These are phyloP conservation scores for Trichoderma erinaceum DNA, from an alignment of 495 filamentous ascomycete species.

Conservation along the genomic window DNA sequence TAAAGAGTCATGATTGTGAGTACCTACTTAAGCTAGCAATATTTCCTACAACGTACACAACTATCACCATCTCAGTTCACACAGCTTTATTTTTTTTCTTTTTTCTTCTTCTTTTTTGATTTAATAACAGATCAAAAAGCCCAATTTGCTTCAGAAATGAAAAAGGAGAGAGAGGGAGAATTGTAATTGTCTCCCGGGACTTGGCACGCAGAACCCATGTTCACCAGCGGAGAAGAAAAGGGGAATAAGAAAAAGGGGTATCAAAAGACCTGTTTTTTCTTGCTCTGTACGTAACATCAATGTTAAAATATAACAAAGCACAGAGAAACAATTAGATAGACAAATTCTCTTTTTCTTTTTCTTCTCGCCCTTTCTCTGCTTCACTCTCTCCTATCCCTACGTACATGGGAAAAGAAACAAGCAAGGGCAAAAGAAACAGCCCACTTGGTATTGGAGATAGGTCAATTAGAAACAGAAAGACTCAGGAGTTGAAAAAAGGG, in stretches of 20 bases:
- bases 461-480: background rate
- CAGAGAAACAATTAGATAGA: no score
- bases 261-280: background rate
- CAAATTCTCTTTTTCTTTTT: background rate
- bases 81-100: no score
- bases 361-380: background rate
- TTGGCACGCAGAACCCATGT: background rate
- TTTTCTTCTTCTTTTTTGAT: no score
- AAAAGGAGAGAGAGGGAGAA: background rate
- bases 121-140: no score
- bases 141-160: background rate
- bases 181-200: background rate
- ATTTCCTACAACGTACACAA: no score
- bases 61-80: no score
- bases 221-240: background rate
- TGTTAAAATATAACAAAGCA: no score
- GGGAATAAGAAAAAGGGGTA: background rate
- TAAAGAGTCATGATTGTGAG: no score
- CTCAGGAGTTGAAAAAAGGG: background rate
- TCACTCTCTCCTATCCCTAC: background rate
- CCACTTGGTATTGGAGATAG: background rate
- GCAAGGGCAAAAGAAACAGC: background rate
- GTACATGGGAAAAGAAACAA: background rate
- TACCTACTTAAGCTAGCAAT: no score
- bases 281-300: background rate